These are phyloP conservation scores for Xylaria castorea DNA, from an alignment of 495 filamentous ascomycete species.

Conservation along the genomic window DNA sequence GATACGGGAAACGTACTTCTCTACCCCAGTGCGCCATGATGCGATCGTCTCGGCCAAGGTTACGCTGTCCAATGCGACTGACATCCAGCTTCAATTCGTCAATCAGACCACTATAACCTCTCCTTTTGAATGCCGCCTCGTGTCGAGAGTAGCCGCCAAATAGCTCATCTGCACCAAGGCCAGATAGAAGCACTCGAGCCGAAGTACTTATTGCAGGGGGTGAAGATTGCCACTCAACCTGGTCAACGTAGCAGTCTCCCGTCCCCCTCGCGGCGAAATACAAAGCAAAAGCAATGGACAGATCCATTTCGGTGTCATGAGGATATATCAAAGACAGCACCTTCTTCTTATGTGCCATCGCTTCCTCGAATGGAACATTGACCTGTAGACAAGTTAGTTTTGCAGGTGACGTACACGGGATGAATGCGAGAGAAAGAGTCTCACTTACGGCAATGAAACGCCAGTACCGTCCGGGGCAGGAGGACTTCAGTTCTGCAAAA, in stretches of 20 bases:
- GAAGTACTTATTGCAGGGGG: slow-evolving; percentile 65
- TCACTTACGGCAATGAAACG: slow-evolving; percentile 71
- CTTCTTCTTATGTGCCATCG: slow-evolving; percentile 67
- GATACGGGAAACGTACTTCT: slow-evolving; percentile 89
- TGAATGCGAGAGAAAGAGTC: not conserved
- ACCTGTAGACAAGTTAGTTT: slow-evolving; percentile 57
- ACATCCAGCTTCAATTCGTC: slow-evolving; percentile 89
- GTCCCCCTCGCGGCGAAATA: slow-evolving; percentile 90
- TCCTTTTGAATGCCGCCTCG: slow-evolving; percentile 71
- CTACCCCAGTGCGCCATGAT: slow-evolving; percentile 89
- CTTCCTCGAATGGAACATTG: slow-evolving; percentile 82
- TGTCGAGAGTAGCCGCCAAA: slow-evolving; percentile 94
- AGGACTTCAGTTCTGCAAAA: slow-evolving; percentile 69
- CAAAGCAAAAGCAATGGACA: slow-evolving; percentile 91
- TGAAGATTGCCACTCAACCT: slow-evolving; percentile 28
- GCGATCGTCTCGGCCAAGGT: slow-evolving; percentile 92
- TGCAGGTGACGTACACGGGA: not conserved
- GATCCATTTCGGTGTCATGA: slow-evolving; percentile 98
- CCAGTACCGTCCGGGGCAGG: slow-evolving; percentile 79
- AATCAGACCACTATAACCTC: slow-evolving; percentile 72
- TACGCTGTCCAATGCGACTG: slow-evolving; percentile 84
- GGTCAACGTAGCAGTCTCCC: slow-evolving; percentile 55
- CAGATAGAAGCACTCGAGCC: slow-evolving; percentile 86
- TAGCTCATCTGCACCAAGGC: slow-evolving; percentile 94
- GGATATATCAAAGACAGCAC: slow-evolving; percentile 83